Evolutionary conservation across 805 yeast species (phyloP).

Genomic region (Lipomyces starkeyi): DNA sequence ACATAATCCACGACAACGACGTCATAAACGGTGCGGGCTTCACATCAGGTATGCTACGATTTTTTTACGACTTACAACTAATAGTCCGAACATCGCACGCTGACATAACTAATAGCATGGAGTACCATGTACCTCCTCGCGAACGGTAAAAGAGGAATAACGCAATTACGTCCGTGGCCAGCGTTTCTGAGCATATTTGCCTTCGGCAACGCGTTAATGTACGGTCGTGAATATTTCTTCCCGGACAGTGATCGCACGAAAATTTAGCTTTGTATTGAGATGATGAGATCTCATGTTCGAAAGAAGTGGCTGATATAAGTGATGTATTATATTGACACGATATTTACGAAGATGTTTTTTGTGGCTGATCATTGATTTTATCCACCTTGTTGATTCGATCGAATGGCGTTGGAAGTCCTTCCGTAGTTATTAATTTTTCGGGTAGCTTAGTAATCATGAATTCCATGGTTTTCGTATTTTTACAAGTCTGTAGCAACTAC

Average conservation of each 20-base stretch:
- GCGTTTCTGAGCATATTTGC: conserved; percentile 64
- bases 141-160: conserved; percentile 56
- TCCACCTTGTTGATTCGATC: background rate
- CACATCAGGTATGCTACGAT: conserved; percentile 41
- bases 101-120: conserved; percentile 63
- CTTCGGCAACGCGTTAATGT: conserved; percentile 63
- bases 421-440: too few relatives aligned
- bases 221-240: conserved; percentile 74
- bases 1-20: conserved; percentile 77
- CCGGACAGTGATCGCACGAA: conserved; percentile 36
- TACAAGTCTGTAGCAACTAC: background rate
- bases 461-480: too few relatives aligned
- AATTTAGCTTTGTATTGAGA: conserved; percentile 3
- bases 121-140: conserved; percentile 72
- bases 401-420: background rate
- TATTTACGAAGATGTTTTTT: background rate
- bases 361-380: background rate
- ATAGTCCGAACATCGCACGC: background rate
- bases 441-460: background rate
- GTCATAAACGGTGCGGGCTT: conserved; percentile 81
- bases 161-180: conserved; percentile 62
- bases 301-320: background rate
- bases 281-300: too few relatives aligned
- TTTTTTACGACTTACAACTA: background rate
- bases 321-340: background rate